These are phyloP conservation scores for Juglanconis oblonga DNA, from an alignment of 2,329 filamentous ascomycete species.

Conservation along the genomic window DNA sequence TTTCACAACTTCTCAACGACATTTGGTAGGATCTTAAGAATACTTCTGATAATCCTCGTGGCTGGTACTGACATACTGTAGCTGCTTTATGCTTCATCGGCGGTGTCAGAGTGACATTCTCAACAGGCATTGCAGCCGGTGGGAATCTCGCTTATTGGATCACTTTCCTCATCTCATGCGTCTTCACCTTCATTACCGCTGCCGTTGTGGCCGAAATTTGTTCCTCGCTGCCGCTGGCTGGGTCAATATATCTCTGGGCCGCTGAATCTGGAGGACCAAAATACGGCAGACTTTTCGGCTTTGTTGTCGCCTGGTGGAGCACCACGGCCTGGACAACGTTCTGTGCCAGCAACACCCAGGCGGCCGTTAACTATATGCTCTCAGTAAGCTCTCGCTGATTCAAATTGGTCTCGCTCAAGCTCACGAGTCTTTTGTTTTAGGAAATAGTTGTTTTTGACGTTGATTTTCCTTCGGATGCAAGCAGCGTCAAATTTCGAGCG, in stretches of 20 bases:
- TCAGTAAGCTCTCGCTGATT: conserved; percentile 32
- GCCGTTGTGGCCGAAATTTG: conserved; percentile 60
- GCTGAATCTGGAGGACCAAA: conserved; percentile 54
- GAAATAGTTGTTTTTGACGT: conserved; percentile 57
- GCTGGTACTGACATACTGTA: conserved; percentile 25
- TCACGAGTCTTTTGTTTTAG: conserved; percentile 23
- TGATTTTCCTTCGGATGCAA: conserved; percentile 50
- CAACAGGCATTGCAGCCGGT: conserved; percentile 59
- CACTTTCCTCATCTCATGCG: conserved; percentile 56
- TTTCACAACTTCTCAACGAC: conserved; percentile 59
- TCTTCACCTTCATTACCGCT: conserved; percentile 60
- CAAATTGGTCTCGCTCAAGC: neutral
- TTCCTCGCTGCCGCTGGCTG: conserved; percentile 56
- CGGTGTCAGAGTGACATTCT: conserved; percentile 58
- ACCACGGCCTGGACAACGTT: conserved; percentile 61
- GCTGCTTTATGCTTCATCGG: conserved; percentile 61
- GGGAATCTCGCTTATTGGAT: conserved; percentile 62
- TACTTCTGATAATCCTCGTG: neutral
- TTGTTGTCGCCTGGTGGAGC: conserved; percentile 63
- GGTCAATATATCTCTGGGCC: conserved; percentile 61
- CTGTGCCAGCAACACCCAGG: conserved; percentile 51
- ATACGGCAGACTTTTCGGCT: conserved; percentile 55
- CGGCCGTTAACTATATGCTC: conserved; percentile 50
- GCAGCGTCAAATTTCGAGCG: conserved; percentile 54
- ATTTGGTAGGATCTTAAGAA: conserved; percentile 41